These are phyloP conservation scores for Pelargonium nanum DNA, from an alignment of 345 rosid species.

Conservation along the genomic window DNA sequence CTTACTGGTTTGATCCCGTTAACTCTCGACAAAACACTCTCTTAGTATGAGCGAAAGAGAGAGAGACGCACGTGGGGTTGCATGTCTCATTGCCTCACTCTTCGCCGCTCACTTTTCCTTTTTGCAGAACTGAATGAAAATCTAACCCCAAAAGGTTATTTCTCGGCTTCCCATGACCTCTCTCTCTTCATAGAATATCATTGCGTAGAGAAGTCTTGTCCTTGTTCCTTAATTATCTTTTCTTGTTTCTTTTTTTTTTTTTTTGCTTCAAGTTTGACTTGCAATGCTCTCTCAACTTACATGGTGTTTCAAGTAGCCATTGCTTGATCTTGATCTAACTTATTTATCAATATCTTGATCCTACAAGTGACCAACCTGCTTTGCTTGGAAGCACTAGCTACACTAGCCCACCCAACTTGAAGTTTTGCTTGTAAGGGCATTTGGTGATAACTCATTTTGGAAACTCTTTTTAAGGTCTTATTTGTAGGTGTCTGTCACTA, in stretches of 20 bases:
- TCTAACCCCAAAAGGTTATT: neutral
- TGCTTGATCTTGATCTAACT: too few relatives aligned
- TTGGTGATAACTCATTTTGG: neutral
- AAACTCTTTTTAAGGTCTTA: too few relatives aligned
- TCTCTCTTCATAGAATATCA: neutral
- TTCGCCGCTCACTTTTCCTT: constrained; percentile 21
- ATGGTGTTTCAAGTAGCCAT: neutral
- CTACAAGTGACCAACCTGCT: too few relatives aligned
- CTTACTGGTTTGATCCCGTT: neutral
- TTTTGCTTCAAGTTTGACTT: neutral
- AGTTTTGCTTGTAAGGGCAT: neutral
- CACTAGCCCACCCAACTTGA: neutral
- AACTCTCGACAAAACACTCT: neutral
- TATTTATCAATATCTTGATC: too few relatives aligned
- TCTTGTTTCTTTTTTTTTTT: too few relatives aligned
- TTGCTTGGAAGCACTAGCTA: neutral
- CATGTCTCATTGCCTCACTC: constrained; percentile 23
- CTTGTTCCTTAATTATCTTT: too few relatives aligned
- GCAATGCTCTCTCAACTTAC: neutral
- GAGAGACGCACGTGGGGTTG: constrained; percentile 31
- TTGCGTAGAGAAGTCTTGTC: neutral
- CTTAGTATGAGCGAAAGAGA: constrained; percentile 3
- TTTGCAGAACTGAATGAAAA: constrained; percentile 15
- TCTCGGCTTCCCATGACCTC: neutral
- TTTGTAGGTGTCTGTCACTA: neutral